Evolutionary conservation across 1,139 yeast genomes (phyloP), one percentile per base, ranked within the genome.

Genomic region (Taphrina wiesneri): DNA sequence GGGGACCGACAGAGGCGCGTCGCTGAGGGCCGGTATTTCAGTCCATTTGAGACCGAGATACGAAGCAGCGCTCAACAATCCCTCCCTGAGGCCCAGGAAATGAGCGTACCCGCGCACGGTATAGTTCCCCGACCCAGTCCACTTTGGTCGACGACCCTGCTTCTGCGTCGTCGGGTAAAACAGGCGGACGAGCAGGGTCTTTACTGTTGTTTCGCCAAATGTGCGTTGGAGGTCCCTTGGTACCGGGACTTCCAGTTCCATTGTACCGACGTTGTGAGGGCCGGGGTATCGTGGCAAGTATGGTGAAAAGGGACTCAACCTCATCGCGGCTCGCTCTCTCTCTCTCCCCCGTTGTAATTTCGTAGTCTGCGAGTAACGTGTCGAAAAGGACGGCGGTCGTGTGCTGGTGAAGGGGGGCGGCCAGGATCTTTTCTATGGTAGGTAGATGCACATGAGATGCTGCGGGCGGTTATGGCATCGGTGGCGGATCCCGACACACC

Each of bases 161-260:
- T 36, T 30, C n/a, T 30, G 36, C 21, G 30, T 49, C 21, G 62
- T 51, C 13, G 72, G 72, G 63, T 71, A 71, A 47, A 70, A 69
- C 21, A 70, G 63, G n/a, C 72, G 70, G 17, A 69, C 68, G n/a
- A 63, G 68, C 4, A 70, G 63, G 2, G 72, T 71, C 57, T 70
- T 70, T 19, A 70, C 67, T 1, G 70, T 30, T 19, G 57, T 63
- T 1, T 56, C 69, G 26, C 62, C 64, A 45, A 67, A 70, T 1
- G 57, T 45, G 1, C 49, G 61, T 7, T 69, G 72, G 26, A 57
- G 49, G 17, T 47, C 59, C 60, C 56, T 30, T 4, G 72, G 71
- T 1, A 70, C 56, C 19, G 67, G 59, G 25, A 70, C 51, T 53
- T 70, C 72, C 32, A 70, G 32, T n/a, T 70, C 72, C 17, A 68